A percentile compares a stretch with the other conserved stretches of the same genome.
These are phyloP conservation scores for Caulochytrium protostelioides DNA, from an alignment of 371 early-diverging fungal genomes.

Conservation along the genomic window DNA sequence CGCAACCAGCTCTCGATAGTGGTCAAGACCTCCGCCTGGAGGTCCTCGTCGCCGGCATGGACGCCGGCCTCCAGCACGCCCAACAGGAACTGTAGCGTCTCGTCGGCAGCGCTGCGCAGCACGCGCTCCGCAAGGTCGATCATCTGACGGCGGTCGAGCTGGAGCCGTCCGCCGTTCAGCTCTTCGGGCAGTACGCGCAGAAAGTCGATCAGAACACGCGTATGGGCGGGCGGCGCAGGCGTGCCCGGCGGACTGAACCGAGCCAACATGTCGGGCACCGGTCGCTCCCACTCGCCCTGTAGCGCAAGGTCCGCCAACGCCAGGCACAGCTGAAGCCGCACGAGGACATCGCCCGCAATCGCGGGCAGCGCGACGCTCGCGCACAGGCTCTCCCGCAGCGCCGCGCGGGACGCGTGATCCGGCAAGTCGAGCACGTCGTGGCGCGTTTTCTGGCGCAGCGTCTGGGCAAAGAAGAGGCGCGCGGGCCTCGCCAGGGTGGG, in stretches of 20 bases:
- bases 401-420: conserved; percentile 16
- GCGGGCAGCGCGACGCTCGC: conserved; percentile 1
- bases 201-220: conserved; percentile 47
- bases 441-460: conserved; percentile 64
- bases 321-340: conserved; percentile 58
- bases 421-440: background rate
- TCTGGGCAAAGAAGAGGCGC: conserved; percentile 77
- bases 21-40: too few relatives aligned
- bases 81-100: too few relatives aligned
- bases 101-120: too few relatives aligned
- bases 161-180: too few relatives aligned
- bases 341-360: conserved; percentile 47
- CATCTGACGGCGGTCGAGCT: too few relatives aligned
- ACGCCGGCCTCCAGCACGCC: too few relatives aligned
- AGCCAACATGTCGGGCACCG: conserved; percentile 22
- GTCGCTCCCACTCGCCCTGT: conserved; percentile 58
- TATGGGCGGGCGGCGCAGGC: conserved; percentile 34
- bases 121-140: too few relatives aligned
- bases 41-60: too few relatives aligned
- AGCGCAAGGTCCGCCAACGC: conserved; percentile 67
- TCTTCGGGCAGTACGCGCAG: conserved; percentile 74
- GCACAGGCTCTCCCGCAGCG: conserved; percentile 16
- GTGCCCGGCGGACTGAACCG: conserved; percentile 16
- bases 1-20: too few relatives aligned
- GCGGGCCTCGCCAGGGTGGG: conserved; percentile 33